Evolutionary conservation across 2,329 filamentous ascomycete species (phyloP).

Genomic region (Ophiosphaerella korrae): DNA sequence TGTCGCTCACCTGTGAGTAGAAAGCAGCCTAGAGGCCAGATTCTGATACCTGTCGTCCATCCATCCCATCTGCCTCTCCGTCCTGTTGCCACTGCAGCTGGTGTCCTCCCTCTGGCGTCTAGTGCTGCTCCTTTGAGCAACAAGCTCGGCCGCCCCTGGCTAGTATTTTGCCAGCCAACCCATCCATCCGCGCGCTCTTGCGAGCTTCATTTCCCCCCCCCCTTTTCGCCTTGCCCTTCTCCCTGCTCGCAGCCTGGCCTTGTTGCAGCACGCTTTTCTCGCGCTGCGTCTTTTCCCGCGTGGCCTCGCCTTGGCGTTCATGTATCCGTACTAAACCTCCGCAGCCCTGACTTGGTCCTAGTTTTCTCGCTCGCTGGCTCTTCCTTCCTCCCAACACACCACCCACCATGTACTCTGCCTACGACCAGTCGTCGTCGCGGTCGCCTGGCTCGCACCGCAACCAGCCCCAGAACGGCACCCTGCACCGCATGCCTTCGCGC

Average conservation of each 20-base stretch:
- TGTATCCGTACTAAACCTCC: constrained; percentile 26
- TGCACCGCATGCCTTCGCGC: constrained; percentile 75
- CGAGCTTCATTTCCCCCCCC: constrained; percentile 22
- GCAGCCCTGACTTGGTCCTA: constrained; percentile 26
- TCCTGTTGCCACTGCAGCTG: constrained; percentile 3
- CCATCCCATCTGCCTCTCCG: too few relatives aligned
- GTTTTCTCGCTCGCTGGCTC: constrained; percentile 21
- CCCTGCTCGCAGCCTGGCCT: constrained; percentile 3
- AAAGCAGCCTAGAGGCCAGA: background rate
- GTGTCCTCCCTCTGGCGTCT: constrained; percentile 20
- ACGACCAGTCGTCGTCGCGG: constrained; percentile 59
- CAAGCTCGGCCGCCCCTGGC: constrained; percentile 32
- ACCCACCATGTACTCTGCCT: constrained; percentile 43
- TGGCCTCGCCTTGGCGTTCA: constrained; percentile 28
- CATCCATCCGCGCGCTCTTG: constrained; percentile 22
- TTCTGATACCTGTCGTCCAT: too few relatives aligned
- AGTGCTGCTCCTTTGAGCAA: constrained; percentile 30
- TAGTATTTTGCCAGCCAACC: constrained; percentile 26
- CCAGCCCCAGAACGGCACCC: constrained; percentile 59
- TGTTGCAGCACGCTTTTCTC: constrained; percentile 6
- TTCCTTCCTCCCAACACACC: constrained; percentile 19
- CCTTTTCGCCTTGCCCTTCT: background rate
- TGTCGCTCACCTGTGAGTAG: too few relatives aligned
- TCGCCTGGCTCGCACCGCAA: constrained; percentile 76
- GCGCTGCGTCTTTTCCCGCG: constrained; percentile 18